phyloP scores from a whole-genome alignment of 2,329 filamentous ascomycete genomes.

The Fusarium mangiferae region DNA sequence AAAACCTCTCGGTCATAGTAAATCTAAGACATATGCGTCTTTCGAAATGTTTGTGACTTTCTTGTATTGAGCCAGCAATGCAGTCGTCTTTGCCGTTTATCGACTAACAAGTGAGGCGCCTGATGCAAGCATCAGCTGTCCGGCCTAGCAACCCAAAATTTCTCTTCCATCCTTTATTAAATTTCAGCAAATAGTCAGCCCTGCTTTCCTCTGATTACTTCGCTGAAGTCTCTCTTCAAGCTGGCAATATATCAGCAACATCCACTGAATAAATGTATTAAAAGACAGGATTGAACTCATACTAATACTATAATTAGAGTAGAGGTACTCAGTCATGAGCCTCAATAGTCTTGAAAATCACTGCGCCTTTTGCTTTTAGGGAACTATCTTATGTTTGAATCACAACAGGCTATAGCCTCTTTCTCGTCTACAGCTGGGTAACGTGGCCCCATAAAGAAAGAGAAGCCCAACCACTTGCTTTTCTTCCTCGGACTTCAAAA shows the following conservation, averaged over 20 bases:
- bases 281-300: background rate
- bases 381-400: background rate
- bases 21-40: too few relatives aligned
- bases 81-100: background rate
- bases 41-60: too few relatives aligned
- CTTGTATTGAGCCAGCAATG: too few relatives aligned
- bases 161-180: background rate
- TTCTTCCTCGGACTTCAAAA: background rate
- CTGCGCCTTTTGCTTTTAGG: background rate
- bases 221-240: too few relatives aligned
- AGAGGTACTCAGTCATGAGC: background rate
- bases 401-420: background rate
- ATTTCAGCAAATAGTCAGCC: background rate
- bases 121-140: background rate
- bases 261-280: background rate
- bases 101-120: background rate
- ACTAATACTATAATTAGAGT: background rate
- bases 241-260: background rate
- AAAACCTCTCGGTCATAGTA: too few relatives aligned
- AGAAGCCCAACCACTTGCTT: too few relatives aligned
- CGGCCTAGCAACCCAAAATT: background rate
- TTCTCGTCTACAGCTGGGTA: background rate
- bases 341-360: background rate
- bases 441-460: too few relatives aligned
- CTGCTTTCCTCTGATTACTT: background rate